A percentile compares a stretch with the other conserved stretches of the same genome.
These are phyloP conservation scores for Yarrowia sp. DNA, from an alignment of 805 yeast species.

Conservation along the genomic window DNA sequence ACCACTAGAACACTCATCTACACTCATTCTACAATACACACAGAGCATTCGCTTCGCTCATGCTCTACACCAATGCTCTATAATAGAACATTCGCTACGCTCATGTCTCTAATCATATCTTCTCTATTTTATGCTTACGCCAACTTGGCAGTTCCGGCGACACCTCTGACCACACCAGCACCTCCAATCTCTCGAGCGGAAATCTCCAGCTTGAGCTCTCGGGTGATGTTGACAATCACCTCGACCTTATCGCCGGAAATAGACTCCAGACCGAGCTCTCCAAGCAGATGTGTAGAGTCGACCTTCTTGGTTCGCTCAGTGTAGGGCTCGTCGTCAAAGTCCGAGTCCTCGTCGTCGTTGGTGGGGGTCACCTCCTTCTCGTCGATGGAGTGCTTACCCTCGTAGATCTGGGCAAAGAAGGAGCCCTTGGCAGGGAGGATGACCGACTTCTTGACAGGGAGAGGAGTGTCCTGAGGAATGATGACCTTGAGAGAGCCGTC, in stretches of 20 bases:
- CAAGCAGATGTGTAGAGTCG: conserved; percentile 70
- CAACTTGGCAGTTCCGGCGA: conserved; percentile 28
- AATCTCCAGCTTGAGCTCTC: conserved; percentile 62
- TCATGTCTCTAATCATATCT: too few species aligned
- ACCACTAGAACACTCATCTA: too few species aligned
- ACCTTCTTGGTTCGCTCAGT: conserved; percentile 70
- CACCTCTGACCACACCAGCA: conserved; percentile 35
- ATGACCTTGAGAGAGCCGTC: conserved; percentile 72
- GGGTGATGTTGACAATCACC: conserved; percentile 59
- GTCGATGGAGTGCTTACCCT: conserved; percentile 73
- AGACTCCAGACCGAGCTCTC: conserved; percentile 72
- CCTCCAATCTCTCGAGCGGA: conserved; percentile 46
- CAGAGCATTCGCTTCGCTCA: too few species aligned
- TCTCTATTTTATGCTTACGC: conserved; percentile 12
- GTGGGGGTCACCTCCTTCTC: conserved; percentile 60
- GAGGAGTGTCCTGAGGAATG: conserved; percentile 78
- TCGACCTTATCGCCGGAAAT: conserved; percentile 65
- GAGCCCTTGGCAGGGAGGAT: conserved; percentile 61
- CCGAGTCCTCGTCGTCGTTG: conserved; percentile 47
- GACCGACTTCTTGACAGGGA: conserved; percentile 79
- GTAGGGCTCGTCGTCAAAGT: conserved; percentile 88
- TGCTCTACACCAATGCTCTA: too few species aligned
- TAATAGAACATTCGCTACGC: too few species aligned
- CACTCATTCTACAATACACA: too few species aligned
- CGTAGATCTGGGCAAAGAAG: conserved; percentile 69